Base-by-base conservation (phyloP, 352 stramenopile genomes). In the Bremia lactucae region DNA sequence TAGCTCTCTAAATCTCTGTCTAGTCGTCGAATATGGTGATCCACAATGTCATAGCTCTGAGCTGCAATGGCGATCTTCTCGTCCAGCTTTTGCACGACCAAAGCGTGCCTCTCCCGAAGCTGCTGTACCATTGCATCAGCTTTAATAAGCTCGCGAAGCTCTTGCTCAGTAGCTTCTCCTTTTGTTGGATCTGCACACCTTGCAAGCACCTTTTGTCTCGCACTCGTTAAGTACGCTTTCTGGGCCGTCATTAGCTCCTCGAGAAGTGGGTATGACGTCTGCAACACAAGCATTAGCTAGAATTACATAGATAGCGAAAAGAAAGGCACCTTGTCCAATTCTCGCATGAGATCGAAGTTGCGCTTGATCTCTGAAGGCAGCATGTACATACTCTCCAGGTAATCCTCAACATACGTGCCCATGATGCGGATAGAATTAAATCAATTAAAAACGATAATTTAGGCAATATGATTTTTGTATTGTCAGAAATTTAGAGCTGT, bases 331-430 rank as follows among this genome's bases (percentile, higher is more conserved):
- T 89, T 87, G 60, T 92, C 79, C 8, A 92, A 59, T 58, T 92
- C 79, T 14, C 79, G 74, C 74, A 92, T 89, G 41, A 92, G 74
- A 36, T 92, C 79, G 44, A 92, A 92, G 65, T 92, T 92, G 51
- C 79, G 76, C 64, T 92, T 92, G 56, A 92, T 71, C 68, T 92
- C 79, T 31, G 79, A 87, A 53, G 79, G 79, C 31, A 92, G 73
- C 74, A 89, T 82, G 62, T 89, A 89, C 68, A 92, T 89, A 60
- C 71, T 89, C 73, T 92, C 79, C 18, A 92, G 56, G 38, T 75
- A 89, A 66, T 92, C 79, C 47, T 92, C 79, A 37, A 92, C 48
- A 57, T 92, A 92, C 36, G 79, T 92, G 29, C 79, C 79, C 79
- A 92, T 92, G 31, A 6, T 55, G 25, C 7, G 16, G 13, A 7